Evolutionary conservation across 1,284 basidiomycete genomes (phyloP).

Genomic region (Ustilago curta): DNA sequence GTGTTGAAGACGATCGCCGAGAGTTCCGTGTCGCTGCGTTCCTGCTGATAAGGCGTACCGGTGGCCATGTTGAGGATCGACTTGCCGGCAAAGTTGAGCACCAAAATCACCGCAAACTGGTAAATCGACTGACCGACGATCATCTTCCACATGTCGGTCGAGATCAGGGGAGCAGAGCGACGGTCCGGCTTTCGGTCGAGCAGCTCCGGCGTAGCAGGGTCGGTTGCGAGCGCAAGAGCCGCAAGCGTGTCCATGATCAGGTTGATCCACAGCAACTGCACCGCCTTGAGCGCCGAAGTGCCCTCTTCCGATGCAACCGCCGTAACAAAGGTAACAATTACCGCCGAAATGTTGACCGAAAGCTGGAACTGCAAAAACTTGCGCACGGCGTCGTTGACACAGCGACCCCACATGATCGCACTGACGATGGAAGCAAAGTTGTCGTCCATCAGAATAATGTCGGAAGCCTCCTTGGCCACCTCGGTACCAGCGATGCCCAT

Average conservation of each 20-base stretch:
- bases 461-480: constrained; percentile 98
- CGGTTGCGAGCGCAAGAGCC: constrained; percentile 94
- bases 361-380: constrained; percentile 99
- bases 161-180: constrained; percentile 88
- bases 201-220: constrained; percentile 84
- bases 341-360: constrained; percentile 94
- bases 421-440: constrained; percentile 94
- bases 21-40: constrained; percentile 73
- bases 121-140: constrained; percentile 90
- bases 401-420: constrained; percentile 98
- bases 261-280: constrained; percentile 97
- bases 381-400: constrained; percentile 95
- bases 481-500: constrained; percentile 99
- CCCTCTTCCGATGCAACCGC: constrained; percentile 84
- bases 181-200: constrained; percentile 91
- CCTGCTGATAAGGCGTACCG: constrained; percentile 67
- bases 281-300: constrained; percentile 87
- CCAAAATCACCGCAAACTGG: constrained; percentile 84
- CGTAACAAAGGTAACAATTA: constrained; percentile 91
- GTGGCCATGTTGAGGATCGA: constrained; percentile 74
- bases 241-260: constrained; percentile 96
- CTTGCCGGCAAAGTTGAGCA: constrained; percentile 88
- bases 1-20: constrained; percentile 93
- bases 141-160: constrained; percentile 84
- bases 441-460: constrained; percentile 96